Evolutionary conservation across 345 rosid species (phyloP).

Genomic region (Melaleuca quinquenervia): DNA sequence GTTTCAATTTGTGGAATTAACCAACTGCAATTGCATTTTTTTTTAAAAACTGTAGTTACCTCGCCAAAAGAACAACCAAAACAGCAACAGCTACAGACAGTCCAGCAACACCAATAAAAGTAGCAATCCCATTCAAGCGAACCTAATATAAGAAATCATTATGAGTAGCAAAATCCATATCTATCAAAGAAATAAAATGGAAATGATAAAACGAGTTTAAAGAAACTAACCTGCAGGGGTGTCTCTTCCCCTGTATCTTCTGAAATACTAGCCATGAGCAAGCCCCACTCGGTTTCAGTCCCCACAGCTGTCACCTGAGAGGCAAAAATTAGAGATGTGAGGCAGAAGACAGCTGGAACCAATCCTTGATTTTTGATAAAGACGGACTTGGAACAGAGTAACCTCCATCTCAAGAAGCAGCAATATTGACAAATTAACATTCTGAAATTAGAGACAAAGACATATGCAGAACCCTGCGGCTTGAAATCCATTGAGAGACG

Average conservation of each 20-base stretch:
- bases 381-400: neutral
- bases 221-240: slow-evolving; percentile 67
- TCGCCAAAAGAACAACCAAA: slow-evolving; percentile 65
- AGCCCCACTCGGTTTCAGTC: slow-evolving; percentile 93
- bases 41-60: slow-evolving; percentile 23
- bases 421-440: neutral
- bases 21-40: fast-evolving
- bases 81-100: slow-evolving; percentile 75
- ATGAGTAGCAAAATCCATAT: neutral
- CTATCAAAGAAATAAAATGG: no score
- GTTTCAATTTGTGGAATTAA: neutral
- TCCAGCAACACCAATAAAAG: slow-evolving; percentile 92
- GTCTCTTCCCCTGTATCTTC: slow-evolving; percentile 99
- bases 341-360: neutral
- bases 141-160: slow-evolving; percentile 39
- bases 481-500: neutral
- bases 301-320: slow-evolving; percentile 89
- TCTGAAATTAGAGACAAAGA: neutral
- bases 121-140: slow-evolving; percentile 94
- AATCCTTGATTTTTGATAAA: neutral
- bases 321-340: neutral
- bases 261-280: slow-evolving; percentile 92
- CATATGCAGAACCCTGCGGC: neutral
- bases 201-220: neutral
- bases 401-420: neutral